phyloP scores from a whole-genome alignment of 306 rosid genomes.

The Astragalus membranaceus region DNA sequence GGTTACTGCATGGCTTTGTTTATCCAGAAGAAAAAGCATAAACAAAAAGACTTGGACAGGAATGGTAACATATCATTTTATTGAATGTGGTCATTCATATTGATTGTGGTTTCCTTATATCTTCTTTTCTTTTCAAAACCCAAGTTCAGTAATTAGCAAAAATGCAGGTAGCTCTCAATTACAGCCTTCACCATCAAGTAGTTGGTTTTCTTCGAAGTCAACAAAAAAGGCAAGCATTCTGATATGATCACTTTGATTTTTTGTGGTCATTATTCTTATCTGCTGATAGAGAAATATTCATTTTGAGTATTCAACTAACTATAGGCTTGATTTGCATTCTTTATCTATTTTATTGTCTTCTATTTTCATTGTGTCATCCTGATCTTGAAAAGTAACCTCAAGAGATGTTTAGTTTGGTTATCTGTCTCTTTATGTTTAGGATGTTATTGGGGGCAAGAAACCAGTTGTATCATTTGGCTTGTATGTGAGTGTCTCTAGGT shows the following conservation, averaged over 20 bases:
- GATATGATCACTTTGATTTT: not conserved
- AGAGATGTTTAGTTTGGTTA: not conserved
- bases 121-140: not conserved
- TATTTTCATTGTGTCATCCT: not conserved
- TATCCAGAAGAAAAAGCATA: constrained; percentile 52
- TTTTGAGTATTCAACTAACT: constrained; percentile 6
- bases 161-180: no score
- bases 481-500: not conserved
- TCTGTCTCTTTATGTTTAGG: not conserved
- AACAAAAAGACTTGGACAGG: constrained; percentile 37
- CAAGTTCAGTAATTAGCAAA: no score
- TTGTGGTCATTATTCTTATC: not conserved
- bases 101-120: not conserved
- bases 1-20: no score
- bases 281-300: constrained; percentile 12
- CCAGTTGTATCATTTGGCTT: not conserved
- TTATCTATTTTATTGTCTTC: no score
- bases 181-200: no score
- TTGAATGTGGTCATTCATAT: not conserved
- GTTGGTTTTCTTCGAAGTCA: constrained; percentile 71
- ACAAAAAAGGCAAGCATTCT: constrained; percentile 44
- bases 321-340: constrained; percentile 3
- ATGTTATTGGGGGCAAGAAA: not conserved
- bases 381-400: not conserved
- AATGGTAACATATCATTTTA: constrained; percentile 44